Evolutionary conservation across 306 rosid species (phyloP).

Genomic region (Lathyrus tuberosus): DNA sequence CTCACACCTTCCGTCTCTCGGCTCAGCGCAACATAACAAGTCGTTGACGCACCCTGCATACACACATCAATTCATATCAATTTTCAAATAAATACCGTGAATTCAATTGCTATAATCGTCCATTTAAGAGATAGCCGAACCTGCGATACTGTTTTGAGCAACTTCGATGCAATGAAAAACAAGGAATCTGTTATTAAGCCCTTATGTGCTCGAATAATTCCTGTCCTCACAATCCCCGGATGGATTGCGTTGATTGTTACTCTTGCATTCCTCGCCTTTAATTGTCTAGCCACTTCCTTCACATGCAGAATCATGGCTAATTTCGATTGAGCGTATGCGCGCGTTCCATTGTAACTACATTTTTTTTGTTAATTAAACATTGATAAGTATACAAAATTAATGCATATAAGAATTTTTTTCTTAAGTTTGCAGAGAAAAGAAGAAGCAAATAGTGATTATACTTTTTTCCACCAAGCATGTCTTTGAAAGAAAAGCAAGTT

Average conservation of each 20-base stretch:
- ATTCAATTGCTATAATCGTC: no score
- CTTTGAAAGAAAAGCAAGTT: slow-evolving; percentile 61
- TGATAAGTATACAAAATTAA: slow-evolving; percentile 17
- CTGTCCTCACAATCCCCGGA: slow-evolving; percentile 93
- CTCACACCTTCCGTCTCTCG: slow-evolving; percentile 64
- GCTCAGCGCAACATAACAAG: slow-evolving; percentile 88
- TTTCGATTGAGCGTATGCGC: slow-evolving; percentile 92
- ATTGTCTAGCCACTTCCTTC: slow-evolving; percentile 76
- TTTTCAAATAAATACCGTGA: background rate
- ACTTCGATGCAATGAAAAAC: slow-evolving; percentile 83
- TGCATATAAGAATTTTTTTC: slow-evolving; percentile 7
- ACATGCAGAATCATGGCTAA: slow-evolving; percentile 78
- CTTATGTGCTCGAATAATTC: slow-evolving; percentile 79
- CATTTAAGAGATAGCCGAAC: slow-evolving; percentile 29
- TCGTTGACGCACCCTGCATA: slow-evolving; percentile 82
- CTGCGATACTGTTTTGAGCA: slow-evolving; percentile 79
- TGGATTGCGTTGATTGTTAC: slow-evolving; percentile 88
- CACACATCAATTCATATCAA: background rate
- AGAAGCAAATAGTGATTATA: slow-evolving; percentile 29
- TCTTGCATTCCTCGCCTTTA: slow-evolving; percentile 78
- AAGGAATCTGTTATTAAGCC: slow-evolving; percentile 86
- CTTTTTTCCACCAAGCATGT: slow-evolving; percentile 75
- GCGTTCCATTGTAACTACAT: slow-evolving; percentile 87
- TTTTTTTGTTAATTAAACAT: slow-evolving; percentile 16
- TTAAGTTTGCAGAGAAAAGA: slow-evolving; percentile 16